These are phyloP conservation scores for Adansonia madagascariensis DNA, from an alignment of 441 rosid genomes.

Conservation along the genomic window DNA sequence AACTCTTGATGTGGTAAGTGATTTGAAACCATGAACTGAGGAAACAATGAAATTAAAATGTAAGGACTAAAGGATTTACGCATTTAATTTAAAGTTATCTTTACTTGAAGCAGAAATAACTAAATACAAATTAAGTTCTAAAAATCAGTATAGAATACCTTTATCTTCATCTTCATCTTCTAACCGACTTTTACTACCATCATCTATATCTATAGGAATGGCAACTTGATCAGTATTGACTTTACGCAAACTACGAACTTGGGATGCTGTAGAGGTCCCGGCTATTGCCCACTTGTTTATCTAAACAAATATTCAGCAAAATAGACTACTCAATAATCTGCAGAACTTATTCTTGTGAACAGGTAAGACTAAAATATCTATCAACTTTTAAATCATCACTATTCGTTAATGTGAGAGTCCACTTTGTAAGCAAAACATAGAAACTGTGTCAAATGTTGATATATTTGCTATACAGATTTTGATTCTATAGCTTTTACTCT, in stretches of 20 bases:
- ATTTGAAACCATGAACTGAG: conserved; percentile 95
- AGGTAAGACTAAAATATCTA: neutral
- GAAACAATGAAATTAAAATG: conserved; percentile 20
- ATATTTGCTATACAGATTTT: neutral
- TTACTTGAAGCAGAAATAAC: neutral
- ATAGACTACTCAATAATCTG: conserved; percentile 17
- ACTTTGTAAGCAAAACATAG: neutral
- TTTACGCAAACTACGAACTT: conserved; percentile 91
- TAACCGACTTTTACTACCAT: conserved; percentile 50
- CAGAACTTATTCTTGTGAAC: neutral
- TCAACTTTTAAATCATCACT: conserved; percentile 14
- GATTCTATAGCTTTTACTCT: neutral
- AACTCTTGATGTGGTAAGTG: conserved; percentile 81
- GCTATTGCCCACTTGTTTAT: conserved; percentile 75
- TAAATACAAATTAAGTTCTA: neutral
- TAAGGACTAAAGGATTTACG: neutral
- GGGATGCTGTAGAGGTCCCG: conserved; percentile 67
- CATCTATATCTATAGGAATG: conserved; percentile 76
- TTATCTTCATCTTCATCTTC: conserved; percentile 97
- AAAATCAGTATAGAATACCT: conserved; percentile 48
- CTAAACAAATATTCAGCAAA: conserved; percentile 50
- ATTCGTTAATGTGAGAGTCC: conserved; percentile 1
- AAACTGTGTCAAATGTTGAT: neutral
- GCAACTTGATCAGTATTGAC: conserved; percentile 93
- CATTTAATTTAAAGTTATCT: neutral